Evolutionary conservation across 306 rosid species (phyloP), one percentile per base, ranked within the genome.

Genomic region (Vigna unguiculata): DNA sequence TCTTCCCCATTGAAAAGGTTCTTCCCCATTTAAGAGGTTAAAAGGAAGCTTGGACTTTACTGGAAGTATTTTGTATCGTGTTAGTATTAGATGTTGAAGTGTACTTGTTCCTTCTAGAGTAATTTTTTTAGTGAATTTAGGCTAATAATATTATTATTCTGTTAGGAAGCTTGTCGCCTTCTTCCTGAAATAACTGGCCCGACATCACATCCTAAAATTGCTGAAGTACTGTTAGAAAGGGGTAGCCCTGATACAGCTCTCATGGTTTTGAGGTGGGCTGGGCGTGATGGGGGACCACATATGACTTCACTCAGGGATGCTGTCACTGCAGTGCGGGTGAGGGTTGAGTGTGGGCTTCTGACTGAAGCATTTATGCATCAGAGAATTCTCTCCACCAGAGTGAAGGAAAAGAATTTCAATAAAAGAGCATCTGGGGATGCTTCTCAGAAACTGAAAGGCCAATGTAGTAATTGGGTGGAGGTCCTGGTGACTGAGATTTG

Each of bases 351-450:
- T 88, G 99, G 96, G 61, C 98, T 91, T 80, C 84, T 96, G 76
- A 96, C 98, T 40, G 98, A 96, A 84, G 96, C 98, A 64, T 96
- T 89, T 84, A 85, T 89, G 82, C 93, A 96, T 80, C 98, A 93
- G 91, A 96, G 97, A 81, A 74, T 81, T 88, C 80, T 96, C 68
- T 89, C 90, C 85, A 81, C 79, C 71, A 83, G 85, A 82, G 85
- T 88, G 54, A 93, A 83, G 87, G 96, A 87, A 53, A 89, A 85
- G 38, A 89, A 79, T 67, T 78, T 83, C 47, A 85, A 75, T 76
- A 80, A 71, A 75, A 87, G 86, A 41, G 86, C 81, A 47, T 75
- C 87, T 57, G 83, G 76, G 66, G 81, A 74, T 66, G 73, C 80
- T 21, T 64, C 80, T 45, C 90, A 77, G 71, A 84, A 82, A 80